phyloP scores from a whole-genome alignment of 345 rosid species.

The Lepidium aucheri region DNA sequence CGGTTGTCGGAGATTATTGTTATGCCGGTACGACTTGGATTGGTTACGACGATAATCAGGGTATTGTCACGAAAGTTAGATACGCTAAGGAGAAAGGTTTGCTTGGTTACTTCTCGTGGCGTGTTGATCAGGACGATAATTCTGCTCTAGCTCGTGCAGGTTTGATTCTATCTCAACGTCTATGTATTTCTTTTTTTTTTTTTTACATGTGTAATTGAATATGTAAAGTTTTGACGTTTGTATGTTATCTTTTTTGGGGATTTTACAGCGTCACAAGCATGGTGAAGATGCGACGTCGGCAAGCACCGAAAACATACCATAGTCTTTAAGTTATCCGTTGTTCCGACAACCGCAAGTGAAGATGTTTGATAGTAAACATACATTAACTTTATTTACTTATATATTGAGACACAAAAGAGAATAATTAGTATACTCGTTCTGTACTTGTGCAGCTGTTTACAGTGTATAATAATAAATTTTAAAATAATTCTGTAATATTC shows the following conservation, averaged over 20 bases:
- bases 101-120: slow-evolving; percentile 74
- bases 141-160: slow-evolving; percentile 37
- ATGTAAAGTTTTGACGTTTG: not conserved
- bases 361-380: too few species aligned
- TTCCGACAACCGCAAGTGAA: too few species aligned
- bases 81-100: slow-evolving; percentile 38
- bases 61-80: slow-evolving; percentile 36
- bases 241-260: not conserved
- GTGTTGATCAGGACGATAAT: slow-evolving; percentile 41
- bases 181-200: too few species aligned
- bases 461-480: too few species aligned
- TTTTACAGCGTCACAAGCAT: slow-evolving; percentile 13
- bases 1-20: slow-evolving; percentile 38
- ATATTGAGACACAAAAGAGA: too few species aligned
- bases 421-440: too few species aligned
- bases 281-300: not conserved
- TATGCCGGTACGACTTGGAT: slow-evolving; percentile 50
- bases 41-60: slow-evolving; percentile 42
- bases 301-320: not conserved
- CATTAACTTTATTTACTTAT: too few species aligned
- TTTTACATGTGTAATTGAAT: not conserved
- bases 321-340: too few species aligned
- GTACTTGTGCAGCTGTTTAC: too few species aligned
- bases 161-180: too few species aligned
- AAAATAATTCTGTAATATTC: too few species aligned